Percentiles rank a stretch among this genome's conserved stretches.
These are phyloP conservation scores for Magnaporthiopsis incrustans DNA, from an alignment of 2,329 filamentous ascomycete genomes.

Conservation along the genomic window DNA sequence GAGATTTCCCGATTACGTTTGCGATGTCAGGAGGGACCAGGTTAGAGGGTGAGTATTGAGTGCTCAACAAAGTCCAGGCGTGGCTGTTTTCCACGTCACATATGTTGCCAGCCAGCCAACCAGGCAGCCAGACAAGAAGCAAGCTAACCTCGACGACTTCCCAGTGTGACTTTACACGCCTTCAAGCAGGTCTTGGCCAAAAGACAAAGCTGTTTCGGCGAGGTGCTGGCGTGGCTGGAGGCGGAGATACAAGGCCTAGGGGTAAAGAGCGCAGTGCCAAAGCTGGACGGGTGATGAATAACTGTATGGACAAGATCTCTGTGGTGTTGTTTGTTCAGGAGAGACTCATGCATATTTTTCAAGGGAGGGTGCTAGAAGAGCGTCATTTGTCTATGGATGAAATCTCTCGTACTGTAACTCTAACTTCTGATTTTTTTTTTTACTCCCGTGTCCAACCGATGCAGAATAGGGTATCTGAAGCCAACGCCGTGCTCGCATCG, in stretches of 20 bases:
- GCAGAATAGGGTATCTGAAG: not conserved
- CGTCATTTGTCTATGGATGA: no score
- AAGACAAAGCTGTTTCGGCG: conserved; percentile 62
- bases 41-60: conserved; percentile 46
- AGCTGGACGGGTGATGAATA: not conserved
- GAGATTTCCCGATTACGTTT: conserved; percentile 45
- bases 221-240: conserved; percentile 62
- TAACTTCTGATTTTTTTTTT: not conserved
- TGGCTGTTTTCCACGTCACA: no score
- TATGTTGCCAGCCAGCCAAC: not conserved
- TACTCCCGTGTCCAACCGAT: not conserved
- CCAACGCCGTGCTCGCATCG: no score
- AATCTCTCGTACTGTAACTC: not conserved
- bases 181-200: conserved; percentile 59
- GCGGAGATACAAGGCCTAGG: conserved; percentile 32
- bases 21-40: conserved; percentile 52
- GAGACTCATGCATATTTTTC: no score
- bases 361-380: no score
- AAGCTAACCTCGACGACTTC: not conserved
- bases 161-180: conserved; percentile 60
- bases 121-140: no score
- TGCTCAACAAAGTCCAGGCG: not conserved
- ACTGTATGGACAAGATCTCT: not conserved
- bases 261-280: not conserved
- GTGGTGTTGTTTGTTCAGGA: no score